Conservation (phyloP, 805 yeast species). For the Lipomyces yamanashiensis region DNA sequence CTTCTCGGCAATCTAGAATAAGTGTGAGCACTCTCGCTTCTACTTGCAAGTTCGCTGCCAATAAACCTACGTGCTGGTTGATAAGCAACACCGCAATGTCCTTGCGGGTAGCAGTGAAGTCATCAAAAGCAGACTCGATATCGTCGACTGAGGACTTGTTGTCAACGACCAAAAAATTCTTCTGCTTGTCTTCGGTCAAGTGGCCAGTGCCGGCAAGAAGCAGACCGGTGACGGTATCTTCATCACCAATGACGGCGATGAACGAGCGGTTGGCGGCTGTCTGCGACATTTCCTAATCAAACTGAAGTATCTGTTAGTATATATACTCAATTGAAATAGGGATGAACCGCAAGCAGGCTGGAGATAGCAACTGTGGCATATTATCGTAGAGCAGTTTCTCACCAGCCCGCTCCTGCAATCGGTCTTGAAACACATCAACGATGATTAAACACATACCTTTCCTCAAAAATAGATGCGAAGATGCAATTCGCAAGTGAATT, state of each 20-base stretch:
- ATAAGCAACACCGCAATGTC: slow-evolving; percentile 92
- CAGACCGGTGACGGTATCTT: slow-evolving; percentile 95
- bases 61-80: slow-evolving; percentile 69
- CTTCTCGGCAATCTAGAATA: slow-evolving; percentile 69
- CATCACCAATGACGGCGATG: slow-evolving; percentile 95
- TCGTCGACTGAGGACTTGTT: slow-evolving; percentile 78
- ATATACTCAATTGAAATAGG: background rate
- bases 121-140: slow-evolving; percentile 72
- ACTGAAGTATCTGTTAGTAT: background rate
- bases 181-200: slow-evolving; percentile 58
- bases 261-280: slow-evolving; percentile 66
- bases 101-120: slow-evolving; percentile 72
- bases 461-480: slow-evolving; percentile 3
- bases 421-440: background rate
- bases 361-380: background rate
- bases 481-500: background rate
- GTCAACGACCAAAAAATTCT: slow-evolving; percentile 85
- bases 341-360: background rate
- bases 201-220: slow-evolving; percentile 95
- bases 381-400: background rate
- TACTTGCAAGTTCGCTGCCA: background rate
- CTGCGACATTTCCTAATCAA: slow-evolving; percentile 28
- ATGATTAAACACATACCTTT: background rate
- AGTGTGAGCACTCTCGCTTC: background rate
- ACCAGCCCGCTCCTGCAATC: background rate